Base-by-base conservation (phyloP, 345 rosid species). In the Gossypium raimondii region DNA sequence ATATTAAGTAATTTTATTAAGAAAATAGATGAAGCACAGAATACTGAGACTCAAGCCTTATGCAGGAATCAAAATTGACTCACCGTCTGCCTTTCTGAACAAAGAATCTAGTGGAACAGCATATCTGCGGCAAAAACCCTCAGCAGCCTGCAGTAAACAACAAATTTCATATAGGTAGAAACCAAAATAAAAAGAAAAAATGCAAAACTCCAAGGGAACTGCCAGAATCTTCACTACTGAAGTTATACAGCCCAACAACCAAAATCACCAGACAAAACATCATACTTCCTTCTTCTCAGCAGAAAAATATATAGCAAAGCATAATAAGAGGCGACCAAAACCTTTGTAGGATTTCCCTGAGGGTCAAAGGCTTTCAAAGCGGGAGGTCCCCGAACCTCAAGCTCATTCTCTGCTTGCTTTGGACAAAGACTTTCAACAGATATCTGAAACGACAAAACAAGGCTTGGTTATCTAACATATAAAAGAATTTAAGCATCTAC, bases 321-420 rank as follows among this genome's bases (percentile, higher is more conserved):
- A 69, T 18, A 67, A 52, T 63, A 56, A 67, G 67, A 81, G 73
- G 55, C n/a, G 76, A 67, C 68, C 12, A 75, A 73, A 82, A 94
- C 98, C 98, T 94, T 94, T 16, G 98, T 91, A 67, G 95, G 94
- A 78, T 86, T 89, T 81, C 98, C 98, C 67, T 89, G 86, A 20
- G 75, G 84, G 84, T 92, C 95, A 87, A 92, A 92, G 58, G 97
- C 95, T 86, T 94, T 94, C 14, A 90, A 87, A 81, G 82, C 88
- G 62, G 98, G 97, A 85, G 98, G 98, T 64, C 98, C 98, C 73
- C 95, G 90, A 80, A 89, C 87, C 84, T 92, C 97, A 78, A 89
- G 82, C 82, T 89, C 97, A 62, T 76, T 84, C 80, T 84, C 90
- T 73, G 85, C 75, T 85, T 94, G 98, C 93, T 86, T 94, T 69